Evolutionary conservation across 2,329 filamentous ascomycete genomes (phyloP), one percentile per base, ranked within the genome.

Genomic region (Byssoonygena ceratinophila): DNA sequence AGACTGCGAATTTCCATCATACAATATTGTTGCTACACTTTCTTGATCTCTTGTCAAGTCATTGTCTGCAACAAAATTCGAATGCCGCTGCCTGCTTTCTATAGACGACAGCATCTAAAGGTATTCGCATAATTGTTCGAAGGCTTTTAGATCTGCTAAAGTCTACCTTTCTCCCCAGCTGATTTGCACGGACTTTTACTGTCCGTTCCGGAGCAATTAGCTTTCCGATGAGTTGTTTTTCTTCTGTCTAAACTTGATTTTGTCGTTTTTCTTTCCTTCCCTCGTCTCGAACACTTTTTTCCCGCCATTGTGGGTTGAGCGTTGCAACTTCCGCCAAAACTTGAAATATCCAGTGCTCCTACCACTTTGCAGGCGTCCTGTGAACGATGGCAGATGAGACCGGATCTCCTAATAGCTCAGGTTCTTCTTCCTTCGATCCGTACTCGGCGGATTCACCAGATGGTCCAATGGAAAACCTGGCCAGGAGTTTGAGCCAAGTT

Each of bases 391-490:
- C 51, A 32, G 34, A 47, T 43, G 43, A 47, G 16, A 1, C 45
- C 34, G 25, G 43, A 22, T 51, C 49, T 43, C 47, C 46, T 44
- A 34, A 47, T 48, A 58, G 55, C 46, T 49, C 46, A 37, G 54
- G 56, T 34, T 53, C 57, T 48, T 58, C 56, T 46, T 57, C 57
- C 22, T 60, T 59, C 54, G 53, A 59, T 47, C 56, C 57, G 20
- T 57, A 59, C 47, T 53, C 51, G 37, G 31, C 53, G 39, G 45
- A 55, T 54, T 50, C 44, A 18, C 52, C 43, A 31, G 52, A 56
- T 16, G 44, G 43, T 29, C 39, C 49, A 14, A 51, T 48, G 55
- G 45, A 51, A 36, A 47, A n/a, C 34, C 29, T 47, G 11, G 37
- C 31, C 7, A 43, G 50, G 50, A 52, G 16, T 41, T 32, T 47